A percentile compares a stretch with the other conserved stretches of the same genome.
Conservation (phyloP, 495 filamentous ascomycete species). For the Gamarada debralockiae region DNA sequence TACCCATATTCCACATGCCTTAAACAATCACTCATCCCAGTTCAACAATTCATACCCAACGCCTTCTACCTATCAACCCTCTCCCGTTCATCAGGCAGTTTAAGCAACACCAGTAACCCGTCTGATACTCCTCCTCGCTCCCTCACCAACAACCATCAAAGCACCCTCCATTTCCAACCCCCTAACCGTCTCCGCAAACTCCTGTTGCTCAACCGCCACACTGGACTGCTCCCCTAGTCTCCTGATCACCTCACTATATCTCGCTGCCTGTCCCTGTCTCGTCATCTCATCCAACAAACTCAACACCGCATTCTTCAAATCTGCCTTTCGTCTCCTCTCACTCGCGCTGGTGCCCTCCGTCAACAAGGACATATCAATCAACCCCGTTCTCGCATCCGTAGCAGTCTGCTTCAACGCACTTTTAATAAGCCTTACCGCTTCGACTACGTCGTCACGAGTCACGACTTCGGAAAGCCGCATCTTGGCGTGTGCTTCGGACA, state of each 20-base stretch:
- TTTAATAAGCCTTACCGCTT: constrained; percentile 89
- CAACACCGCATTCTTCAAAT: constrained; percentile 78
- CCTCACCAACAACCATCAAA: constrained; percentile 80
- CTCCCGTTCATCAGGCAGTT: background rate
- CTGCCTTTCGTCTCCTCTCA: constrained; percentile 74
- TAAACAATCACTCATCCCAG: background rate
- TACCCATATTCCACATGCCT: background rate
- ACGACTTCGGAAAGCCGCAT: constrained; percentile 83
- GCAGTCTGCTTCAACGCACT: constrained; percentile 95
- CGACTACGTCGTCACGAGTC: constrained; percentile 76
- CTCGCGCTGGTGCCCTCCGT: constrained; percentile 86
- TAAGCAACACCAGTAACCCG: constrained; percentile 58
- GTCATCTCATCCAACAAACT: constrained; percentile 75
- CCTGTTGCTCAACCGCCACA: constrained; percentile 64
- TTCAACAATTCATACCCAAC: background rate
- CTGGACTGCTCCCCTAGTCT: constrained; percentile 72
- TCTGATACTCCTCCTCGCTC: constrained; percentile 75
- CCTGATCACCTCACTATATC: constrained; percentile 71
- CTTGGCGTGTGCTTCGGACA: constrained; percentile 94
- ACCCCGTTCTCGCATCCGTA: constrained; percentile 83
- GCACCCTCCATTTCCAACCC: constrained; percentile 79
- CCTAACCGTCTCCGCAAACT: constrained; percentile 78
- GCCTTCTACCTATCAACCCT: background rate
- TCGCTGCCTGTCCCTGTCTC: constrained; percentile 60
- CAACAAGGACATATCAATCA: constrained; percentile 94